Base-by-base conservation (phyloP, 208 protist species). In the Trypanosoma platydactyli region DNA sequence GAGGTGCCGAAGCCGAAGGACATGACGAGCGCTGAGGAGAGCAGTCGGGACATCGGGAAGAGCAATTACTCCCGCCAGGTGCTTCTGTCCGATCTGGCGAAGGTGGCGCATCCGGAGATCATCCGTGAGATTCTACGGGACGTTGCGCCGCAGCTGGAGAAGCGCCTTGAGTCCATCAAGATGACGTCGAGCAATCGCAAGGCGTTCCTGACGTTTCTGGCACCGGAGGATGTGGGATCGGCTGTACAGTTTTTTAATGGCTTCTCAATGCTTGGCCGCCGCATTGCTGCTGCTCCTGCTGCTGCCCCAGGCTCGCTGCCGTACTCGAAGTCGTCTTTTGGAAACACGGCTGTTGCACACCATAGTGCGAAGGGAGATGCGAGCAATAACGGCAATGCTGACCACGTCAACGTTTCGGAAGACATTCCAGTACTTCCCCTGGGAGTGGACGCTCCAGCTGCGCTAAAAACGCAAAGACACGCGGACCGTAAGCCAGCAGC, bases 111-210 rank as follows among this genome's bases (percentile, higher is more conserved):
- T 64, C 82, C 86, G 9, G 89, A 97, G 64, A 90, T 97, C 35
- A 84, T 97, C 22, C 84, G 86, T 6, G 88, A 94, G 70, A 83
- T 95, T 58, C 77, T 97, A 53, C 76, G 87, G 38, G 92, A 95
- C 45, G 80, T 93, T 1, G 86, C 87, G 7, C 92, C 89, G 50
- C 82, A 94, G 75, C 76, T 95, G 56, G 86, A 94, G 70, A 81
- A 83, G 73, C 90, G 83, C 57, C 60, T 97, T 18, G 84, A 95
- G 61, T 76, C 80, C 7, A 86, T 97, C 56, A 97, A 97, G 76
- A 94, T 96, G 86, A 92, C 88, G n/a, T 89, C 85, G 20, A 80
- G 80, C 42, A 94, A 94, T 69, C 87, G 91, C 46, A 96, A 96
- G 68, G 91, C 91, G 11, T 96, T 96, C 67, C 64, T 96, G 57